A percentile compares a stretch with the other conserved stretches of the same genome.
phyloP scores from a whole-genome alignment of 768 basidiomycete genomes.

The Suillus bovinus region DNA sequence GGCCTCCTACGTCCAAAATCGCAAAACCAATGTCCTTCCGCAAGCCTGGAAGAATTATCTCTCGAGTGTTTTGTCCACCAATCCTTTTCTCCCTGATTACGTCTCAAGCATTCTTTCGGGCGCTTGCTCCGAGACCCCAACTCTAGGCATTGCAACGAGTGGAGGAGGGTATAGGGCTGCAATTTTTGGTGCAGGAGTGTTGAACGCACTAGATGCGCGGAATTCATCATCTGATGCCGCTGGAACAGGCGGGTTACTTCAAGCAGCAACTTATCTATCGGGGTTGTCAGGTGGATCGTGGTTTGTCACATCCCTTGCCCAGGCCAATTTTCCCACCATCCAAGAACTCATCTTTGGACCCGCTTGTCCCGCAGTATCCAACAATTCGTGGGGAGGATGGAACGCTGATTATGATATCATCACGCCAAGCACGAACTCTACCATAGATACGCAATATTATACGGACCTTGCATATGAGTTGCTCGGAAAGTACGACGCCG shows the following conservation, averaged over 20 bases:
- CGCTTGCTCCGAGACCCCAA: constrained; percentile 28
- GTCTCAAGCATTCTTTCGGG: constrained; percentile 32
- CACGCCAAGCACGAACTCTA: constrained; percentile 21
- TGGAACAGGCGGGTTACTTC: constrained; percentile 53
- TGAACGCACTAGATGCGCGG: constrained; percentile 50
- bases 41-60: constrained; percentile 43
- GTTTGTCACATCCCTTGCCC: constrained; percentile 40
- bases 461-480: constrained; percentile 26
- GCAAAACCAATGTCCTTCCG: constrained; percentile 37
- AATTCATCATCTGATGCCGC: constrained; percentile 41
- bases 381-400: constrained; percentile 36
- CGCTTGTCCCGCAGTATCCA: constrained; percentile 13
- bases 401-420: constrained; percentile 23
- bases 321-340: constrained; percentile 42
- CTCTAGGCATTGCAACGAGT: constrained; percentile 49
- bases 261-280: constrained; percentile 51
- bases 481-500: constrained; percentile 30
- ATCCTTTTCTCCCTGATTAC: constrained; percentile 33
- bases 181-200: constrained; percentile 51
- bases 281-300: constrained; percentile 50
- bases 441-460: constrained; percentile 20
- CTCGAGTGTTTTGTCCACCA: constrained; percentile 34
- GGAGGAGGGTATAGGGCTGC: constrained; percentile 62
- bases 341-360: constrained; percentile 40
- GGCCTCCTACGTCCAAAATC: constrained; percentile 35